phyloP scores from a whole-genome alignment of 768 basidiomycete genomes.

The Suillus placidus region DNA sequence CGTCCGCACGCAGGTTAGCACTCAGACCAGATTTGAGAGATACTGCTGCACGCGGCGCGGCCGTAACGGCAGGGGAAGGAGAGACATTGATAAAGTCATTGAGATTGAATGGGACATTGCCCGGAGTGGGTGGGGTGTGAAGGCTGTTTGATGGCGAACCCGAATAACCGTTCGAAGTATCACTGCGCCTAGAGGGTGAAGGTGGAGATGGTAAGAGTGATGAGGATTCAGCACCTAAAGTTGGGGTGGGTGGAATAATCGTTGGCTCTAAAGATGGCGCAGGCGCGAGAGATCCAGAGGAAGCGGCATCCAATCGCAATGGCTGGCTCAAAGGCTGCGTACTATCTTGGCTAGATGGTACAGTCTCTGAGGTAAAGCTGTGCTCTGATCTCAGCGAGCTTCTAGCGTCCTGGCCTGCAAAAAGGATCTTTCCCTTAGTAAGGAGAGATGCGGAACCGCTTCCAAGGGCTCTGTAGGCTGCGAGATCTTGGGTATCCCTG shows the following conservation, averaged over 20 bases:
- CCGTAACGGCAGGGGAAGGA: conserved; percentile 55
- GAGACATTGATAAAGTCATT: conserved; percentile 76
- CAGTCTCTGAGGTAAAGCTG: conserved; percentile 26
- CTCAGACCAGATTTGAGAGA: conserved; percentile 38
- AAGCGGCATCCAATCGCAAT: conserved; percentile 20
- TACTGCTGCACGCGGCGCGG: conserved; percentile 34
- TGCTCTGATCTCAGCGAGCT: conserved; percentile 31
- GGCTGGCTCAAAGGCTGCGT: conserved; percentile 26
- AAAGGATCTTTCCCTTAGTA: conserved; percentile 70
- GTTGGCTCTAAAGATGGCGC: conserved; percentile 34
- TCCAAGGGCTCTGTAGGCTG: conserved; percentile 59
- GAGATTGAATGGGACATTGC: conserved; percentile 55
- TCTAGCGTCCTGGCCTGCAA: conserved; percentile 44
- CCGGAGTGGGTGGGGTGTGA: conserved; percentile 40
- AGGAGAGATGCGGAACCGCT: conserved; percentile 48
- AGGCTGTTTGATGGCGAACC: conserved; percentile 16
- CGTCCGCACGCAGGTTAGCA: conserved; percentile 60
- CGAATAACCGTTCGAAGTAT: conserved; percentile 8
- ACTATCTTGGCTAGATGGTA: conserved; percentile 29
- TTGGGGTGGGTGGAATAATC: conserved; percentile 38
- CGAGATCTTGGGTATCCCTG: conserved; percentile 51
- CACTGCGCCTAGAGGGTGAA: conserved; percentile 29
- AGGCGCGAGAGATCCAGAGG: conserved; percentile 25
- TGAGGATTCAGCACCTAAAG: conserved; percentile 26
- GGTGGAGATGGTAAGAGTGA: conserved; percentile 27